A percentile compares a stretch with the other conserved stretches of the same genome.
Evolutionary conservation across 1,284 basidiomycete genomes (phyloP).

Genomic region (Ustilago lituana): DNA sequence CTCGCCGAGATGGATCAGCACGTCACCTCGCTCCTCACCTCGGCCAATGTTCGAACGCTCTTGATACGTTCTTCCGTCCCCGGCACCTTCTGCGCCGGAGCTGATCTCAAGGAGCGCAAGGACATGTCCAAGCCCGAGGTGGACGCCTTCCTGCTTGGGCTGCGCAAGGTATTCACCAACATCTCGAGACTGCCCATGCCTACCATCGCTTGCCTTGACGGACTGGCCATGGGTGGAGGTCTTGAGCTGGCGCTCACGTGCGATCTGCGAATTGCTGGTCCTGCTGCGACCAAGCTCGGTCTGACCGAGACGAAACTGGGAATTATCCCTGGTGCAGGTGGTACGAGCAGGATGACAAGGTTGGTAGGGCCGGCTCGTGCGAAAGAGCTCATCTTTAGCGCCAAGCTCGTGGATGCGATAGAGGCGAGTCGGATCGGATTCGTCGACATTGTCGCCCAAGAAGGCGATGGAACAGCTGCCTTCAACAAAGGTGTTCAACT

Average conservation of each 20-base stretch:
- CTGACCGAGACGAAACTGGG: constrained; percentile 85
- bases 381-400: constrained; percentile 87
- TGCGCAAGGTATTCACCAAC: constrained; percentile 78
- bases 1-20: constrained; percentile 77
- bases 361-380: constrained; percentile 82
- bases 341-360: constrained; percentile 83
- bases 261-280: constrained; percentile 82
- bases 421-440: constrained; percentile 82
- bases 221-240: constrained; percentile 89
- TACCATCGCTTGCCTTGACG: constrained; percentile 90
- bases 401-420: constrained; percentile 73
- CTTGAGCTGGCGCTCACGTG: constrained; percentile 86
- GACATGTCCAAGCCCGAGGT: constrained; percentile 75
- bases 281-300: constrained; percentile 78
- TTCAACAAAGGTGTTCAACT: constrained; percentile 37
- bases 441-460: constrained; percentile 78
- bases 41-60: constrained; percentile 37
- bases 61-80: constrained; percentile 45
- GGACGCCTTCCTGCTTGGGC: constrained; percentile 79
- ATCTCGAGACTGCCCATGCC: constrained; percentile 85
- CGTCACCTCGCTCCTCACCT: constrained; percentile 70
- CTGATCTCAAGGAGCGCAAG: constrained; percentile 85
- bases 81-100: constrained; percentile 78
- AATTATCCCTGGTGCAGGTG: constrained; percentile 81
- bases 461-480: constrained; percentile 13